These are phyloP conservation scores for Macrophomina tecta DNA, from an alignment of 2,329 filamentous ascomycete species.

Conservation along the genomic window DNA sequence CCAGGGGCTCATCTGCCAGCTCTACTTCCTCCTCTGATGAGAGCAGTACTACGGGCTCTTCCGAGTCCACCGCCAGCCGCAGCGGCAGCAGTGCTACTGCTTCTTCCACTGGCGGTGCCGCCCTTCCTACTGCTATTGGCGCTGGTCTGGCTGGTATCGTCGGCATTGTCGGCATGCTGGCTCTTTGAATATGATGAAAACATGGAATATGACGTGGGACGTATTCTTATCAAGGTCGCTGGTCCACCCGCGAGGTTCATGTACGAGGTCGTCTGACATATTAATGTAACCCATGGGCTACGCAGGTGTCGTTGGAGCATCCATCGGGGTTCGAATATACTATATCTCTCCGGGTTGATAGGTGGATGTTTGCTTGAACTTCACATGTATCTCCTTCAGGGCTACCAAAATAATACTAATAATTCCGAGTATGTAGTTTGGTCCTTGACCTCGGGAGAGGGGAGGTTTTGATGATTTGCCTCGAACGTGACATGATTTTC, in stretches of 20 bases:
- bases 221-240: not conserved
- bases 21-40: constrained; percentile 34
- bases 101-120: constrained; percentile 37
- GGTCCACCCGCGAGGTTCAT: not conserved
- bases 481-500: no score
- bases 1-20: constrained; percentile 32
- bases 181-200: constrained; percentile 39
- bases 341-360: no score
- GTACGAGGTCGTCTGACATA: not conserved
- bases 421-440: not conserved
- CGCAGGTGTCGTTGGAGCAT: no score
- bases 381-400: no score
- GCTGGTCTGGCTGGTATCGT: constrained; percentile 48
- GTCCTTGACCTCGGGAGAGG: not conserved
- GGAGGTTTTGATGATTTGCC: no score
- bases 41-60: constrained; percentile 31
- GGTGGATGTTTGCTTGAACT: no score
- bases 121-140: constrained; percentile 46
- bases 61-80: constrained; percentile 28
- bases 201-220: not conserved
- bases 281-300: no score
- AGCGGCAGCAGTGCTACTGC: constrained; percentile 31
- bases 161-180: constrained; percentile 52
- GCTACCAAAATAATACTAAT: not conserved
- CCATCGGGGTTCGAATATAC: no score